A percentile compares a stretch with the other conserved stretches of the same genome.
phyloP scores from a whole-genome alignment of 2,329 filamentous ascomycete species.

The Verticillium nonalfalfae region DNA sequence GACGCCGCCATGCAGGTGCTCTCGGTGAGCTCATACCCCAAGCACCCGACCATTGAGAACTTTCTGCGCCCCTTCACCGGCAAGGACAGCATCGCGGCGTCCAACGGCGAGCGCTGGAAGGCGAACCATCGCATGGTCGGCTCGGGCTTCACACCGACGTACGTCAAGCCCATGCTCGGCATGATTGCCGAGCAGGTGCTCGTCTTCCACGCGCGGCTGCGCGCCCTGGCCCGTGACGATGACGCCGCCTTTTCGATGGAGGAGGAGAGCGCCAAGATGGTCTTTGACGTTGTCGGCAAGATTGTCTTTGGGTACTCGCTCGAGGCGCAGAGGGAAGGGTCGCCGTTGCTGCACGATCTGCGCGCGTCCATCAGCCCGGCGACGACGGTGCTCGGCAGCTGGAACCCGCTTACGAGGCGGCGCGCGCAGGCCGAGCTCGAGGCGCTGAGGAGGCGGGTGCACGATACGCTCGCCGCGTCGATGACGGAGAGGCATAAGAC shows the following conservation, averaged over 20 bases:
- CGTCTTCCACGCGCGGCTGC: constrained; percentile 14
- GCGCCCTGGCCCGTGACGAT: constrained; percentile 4
- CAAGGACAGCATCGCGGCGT: constrained; percentile 13
- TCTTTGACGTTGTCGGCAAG: constrained; percentile 17
- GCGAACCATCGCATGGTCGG: constrained; percentile 19
- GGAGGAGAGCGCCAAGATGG: constrained; percentile 14
- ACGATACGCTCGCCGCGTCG: constrained; percentile 2
- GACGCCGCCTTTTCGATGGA: constrained; percentile 15
- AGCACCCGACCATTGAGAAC: constrained; percentile 9
- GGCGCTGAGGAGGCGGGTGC: constrained; percentile 4
- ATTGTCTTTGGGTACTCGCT: constrained; percentile 14
- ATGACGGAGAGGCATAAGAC: constrained; percentile 5
- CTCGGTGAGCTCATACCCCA: constrained; percentile 15
- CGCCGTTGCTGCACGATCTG: constrained; percentile 11
- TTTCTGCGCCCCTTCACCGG: constrained; percentile 16
- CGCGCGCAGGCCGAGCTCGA: constrained; percentile 1
- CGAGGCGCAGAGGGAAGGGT: constrained; percentile 12
- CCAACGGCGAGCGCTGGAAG: constrained; percentile 21
- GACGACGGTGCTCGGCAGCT: constrained; percentile 4
- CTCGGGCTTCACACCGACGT: constrained; percentile 18
- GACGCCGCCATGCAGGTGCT: constrained; percentile 16
- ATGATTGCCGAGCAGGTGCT: constrained; percentile 17
- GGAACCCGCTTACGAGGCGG: constrained; percentile 8
- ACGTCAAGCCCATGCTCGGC: constrained; percentile 15
- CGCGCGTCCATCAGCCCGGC: constrained; percentile 7